phyloP scores from a whole-genome alignment of 2,329 filamentous ascomycete species.

The Claviceps pusilla region DNA sequence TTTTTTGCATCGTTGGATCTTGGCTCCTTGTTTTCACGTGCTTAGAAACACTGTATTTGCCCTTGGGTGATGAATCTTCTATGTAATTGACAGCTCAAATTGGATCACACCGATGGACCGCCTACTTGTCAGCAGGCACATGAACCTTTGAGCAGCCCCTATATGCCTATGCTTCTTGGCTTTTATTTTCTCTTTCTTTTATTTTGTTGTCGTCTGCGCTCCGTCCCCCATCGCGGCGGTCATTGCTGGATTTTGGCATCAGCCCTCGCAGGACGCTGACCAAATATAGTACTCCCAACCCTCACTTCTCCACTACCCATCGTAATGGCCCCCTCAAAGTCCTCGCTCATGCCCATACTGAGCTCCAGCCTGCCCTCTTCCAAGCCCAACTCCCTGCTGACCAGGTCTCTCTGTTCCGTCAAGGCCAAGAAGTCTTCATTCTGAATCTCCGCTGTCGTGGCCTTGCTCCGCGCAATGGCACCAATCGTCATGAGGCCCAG shows the following conservation, averaged over 20 bases:
- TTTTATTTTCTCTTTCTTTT: background rate
- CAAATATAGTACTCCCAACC: constrained; percentile 89
- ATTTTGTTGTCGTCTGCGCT: too few species aligned
- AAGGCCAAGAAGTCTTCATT: constrained; percentile 79
- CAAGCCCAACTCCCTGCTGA: constrained; percentile 37
- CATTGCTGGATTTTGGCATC: constrained; percentile 51
- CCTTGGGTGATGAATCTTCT: too few species aligned
- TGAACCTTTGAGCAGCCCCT: too few species aligned
- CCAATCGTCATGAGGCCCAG: constrained; percentile 94
- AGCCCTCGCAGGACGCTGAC: constrained; percentile 60
- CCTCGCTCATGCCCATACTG: constrained; percentile 98
- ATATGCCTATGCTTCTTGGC: too few species aligned
- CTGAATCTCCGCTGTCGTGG: constrained; percentile 57
- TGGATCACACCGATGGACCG: too few species aligned
- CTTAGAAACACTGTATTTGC: too few species aligned
- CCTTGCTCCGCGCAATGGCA: constrained; percentile 72
- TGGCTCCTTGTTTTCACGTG: too few species aligned
- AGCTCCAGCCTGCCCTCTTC: constrained; percentile 53
- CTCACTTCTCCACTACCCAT: constrained; percentile 81
- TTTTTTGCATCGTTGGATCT: too few species aligned
- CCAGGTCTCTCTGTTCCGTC: constrained; percentile 52
- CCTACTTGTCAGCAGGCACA: too few species aligned
- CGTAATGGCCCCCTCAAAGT: constrained; percentile 77
- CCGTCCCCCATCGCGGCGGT: constrained; percentile 5
- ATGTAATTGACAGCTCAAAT: too few species aligned